Percentiles rank a stretch among this genome's conserved stretches.
phyloP scores from a whole-genome alignment of 2,329 filamentous ascomycete species.

The Thyridium curvatum region DNA sequence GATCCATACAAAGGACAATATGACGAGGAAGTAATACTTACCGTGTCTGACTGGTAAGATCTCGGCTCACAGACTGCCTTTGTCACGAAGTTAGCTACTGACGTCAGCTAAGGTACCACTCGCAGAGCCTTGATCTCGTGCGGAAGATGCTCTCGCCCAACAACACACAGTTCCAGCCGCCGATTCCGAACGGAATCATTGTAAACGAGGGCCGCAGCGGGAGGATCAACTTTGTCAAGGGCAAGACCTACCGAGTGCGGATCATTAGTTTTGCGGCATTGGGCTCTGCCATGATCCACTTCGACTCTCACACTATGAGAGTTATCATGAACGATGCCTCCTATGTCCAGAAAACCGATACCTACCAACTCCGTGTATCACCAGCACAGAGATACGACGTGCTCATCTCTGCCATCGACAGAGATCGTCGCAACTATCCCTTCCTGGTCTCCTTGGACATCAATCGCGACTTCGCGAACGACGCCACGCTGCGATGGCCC shows the following conservation, averaged over 20 bases:
- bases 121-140: conserved; percentile 27
- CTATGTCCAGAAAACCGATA: conserved; percentile 27
- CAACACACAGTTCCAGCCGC: conserved; percentile 32
- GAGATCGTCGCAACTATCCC: conserved; percentile 32
- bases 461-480: conserved; percentile 33
- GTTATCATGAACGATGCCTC: conserved; percentile 38
- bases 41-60: conserved; percentile 35
- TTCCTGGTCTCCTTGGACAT: conserved; percentile 35
- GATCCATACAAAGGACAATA: conserved; percentile 46
- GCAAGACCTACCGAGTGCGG: conserved; percentile 40
- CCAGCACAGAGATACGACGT: conserved; percentile 40
- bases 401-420: conserved; percentile 24
- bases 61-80: neutral
- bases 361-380: conserved; percentile 31
- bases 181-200: conserved; percentile 31
- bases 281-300: conserved; percentile 34
- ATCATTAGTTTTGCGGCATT: conserved; percentile 40
- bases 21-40: conserved; percentile 54
- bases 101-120: conserved; percentile 30
- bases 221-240: conserved; percentile 28
- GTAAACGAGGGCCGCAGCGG: conserved; percentile 34
- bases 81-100: neutral
- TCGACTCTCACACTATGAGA: conserved; percentile 35
- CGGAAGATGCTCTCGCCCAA: conserved; percentile 30
- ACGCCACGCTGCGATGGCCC: conserved; percentile 18